Evolutionary conservation across 257 asterid species (phyloP).

Genomic region (Oldenlandia corymbosa): DNA sequence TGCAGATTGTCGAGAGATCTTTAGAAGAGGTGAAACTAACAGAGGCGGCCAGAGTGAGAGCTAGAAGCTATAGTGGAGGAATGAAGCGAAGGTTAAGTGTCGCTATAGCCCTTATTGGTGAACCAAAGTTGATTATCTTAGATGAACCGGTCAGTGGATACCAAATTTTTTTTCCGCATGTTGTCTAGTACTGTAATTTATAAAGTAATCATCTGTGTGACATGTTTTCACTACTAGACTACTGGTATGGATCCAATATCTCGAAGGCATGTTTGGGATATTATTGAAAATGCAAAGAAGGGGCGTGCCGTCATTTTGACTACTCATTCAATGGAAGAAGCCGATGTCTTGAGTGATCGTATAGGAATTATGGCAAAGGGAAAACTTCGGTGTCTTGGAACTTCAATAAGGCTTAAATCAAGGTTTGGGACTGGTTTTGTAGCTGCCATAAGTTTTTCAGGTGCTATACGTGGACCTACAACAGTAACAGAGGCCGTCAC

Average conservation of each 20-base stretch:
- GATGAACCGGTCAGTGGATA: slow-evolving; percentile 78
- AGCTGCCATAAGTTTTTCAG: slow-evolving; percentile 74
- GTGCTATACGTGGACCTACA: slow-evolving; percentile 38
- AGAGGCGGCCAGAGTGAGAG: slow-evolving; percentile 65
- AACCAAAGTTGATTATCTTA: slow-evolving; percentile 56
- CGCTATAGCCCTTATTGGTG: slow-evolving; percentile 39
- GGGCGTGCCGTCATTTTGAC: slow-evolving; percentile 90
- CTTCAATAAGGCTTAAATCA: slow-evolving; percentile 89
- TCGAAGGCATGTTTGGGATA: slow-evolving; percentile 94
- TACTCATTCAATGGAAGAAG: slow-evolving; percentile 99
- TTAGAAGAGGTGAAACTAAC: slow-evolving; percentile 77
- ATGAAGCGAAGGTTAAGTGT: slow-evolving; percentile 39
- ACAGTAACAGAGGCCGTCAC: slow-evolving; percentile 29
- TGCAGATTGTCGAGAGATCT: slow-evolving; percentile 56
- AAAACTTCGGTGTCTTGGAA: slow-evolving; percentile 92
- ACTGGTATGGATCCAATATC: slow-evolving; percentile 98
- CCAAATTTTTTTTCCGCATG: background rate
- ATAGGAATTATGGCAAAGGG: slow-evolving; percentile 98
- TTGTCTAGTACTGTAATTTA: slow-evolving; percentile 8
- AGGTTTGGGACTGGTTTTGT: slow-evolving; percentile 86
- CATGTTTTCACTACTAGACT: slow-evolving; percentile 36
- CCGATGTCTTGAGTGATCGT: slow-evolving; percentile 85
- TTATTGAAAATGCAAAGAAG: slow-evolving; percentile 74
- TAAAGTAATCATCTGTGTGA: background rate
- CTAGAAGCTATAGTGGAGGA: slow-evolving; percentile 63